Conservation (phyloP, 2,329 filamentous ascomycete genomes). For the Talaromyces sp. region DNA sequence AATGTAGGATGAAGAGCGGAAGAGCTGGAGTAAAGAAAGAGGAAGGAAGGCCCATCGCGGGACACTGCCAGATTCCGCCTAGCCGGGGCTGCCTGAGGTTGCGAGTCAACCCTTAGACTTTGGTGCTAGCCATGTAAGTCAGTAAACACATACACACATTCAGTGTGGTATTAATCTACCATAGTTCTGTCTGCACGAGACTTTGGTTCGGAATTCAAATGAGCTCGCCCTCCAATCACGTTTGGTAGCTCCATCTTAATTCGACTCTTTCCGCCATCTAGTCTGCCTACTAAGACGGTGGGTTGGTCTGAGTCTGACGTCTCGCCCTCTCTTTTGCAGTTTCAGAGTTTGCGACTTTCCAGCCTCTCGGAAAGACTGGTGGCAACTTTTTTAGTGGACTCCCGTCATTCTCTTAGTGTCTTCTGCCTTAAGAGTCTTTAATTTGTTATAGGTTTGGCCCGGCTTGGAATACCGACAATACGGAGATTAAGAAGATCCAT, state of each 20-base stretch:
- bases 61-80: slow-evolving; percentile 6
- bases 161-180: not conserved
- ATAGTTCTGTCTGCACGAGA: not conserved
- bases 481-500: not conserved
- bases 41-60: slow-evolving; percentile 12
- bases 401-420: not conserved
- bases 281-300: slow-evolving; percentile 1
- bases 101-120: slow-evolving; percentile 1
- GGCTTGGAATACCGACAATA: slow-evolving; percentile 9
- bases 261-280: slow-evolving; percentile 3
- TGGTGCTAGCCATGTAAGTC: not conserved
- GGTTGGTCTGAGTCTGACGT: slow-evolving; percentile 2
- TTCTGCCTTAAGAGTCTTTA: not conserved
- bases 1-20: not conserved
- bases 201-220: slow-evolving; percentile 5
- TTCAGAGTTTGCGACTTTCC: slow-evolving; percentile 10
- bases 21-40: slow-evolving; percentile 1
- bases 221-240: not conserved
- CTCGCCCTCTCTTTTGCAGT: not conserved
- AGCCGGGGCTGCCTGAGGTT: slow-evolving; percentile 10
- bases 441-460: not conserved
- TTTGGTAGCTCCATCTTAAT: not conserved
- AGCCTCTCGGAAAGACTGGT: slow-evolving; percentile 12
- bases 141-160: not conserved
- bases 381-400: slow-evolving; percentile 5